Evolutionary conservation across 441 rosid genomes (phyloP).

Genomic region (Erodium chrysanthum): DNA sequence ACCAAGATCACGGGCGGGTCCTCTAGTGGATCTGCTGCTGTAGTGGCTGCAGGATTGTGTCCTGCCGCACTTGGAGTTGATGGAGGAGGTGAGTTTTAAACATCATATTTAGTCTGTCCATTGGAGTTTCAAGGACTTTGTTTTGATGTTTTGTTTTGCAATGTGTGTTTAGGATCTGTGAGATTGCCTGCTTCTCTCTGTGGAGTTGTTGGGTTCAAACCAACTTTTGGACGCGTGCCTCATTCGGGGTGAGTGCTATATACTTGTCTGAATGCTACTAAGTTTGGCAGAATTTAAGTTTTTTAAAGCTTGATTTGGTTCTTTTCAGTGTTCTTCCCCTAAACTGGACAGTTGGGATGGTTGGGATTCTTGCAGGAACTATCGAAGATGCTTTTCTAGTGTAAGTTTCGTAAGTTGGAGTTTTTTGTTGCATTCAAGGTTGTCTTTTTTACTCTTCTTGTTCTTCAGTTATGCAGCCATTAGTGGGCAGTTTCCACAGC

Average conservation of each 20-base stretch:
- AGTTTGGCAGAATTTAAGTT: background rate
- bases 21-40: slow-evolving; percentile 76
- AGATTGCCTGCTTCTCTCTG: slow-evolving; percentile 75
- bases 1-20: slow-evolving; percentile 54
- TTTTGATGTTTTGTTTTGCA: no score
- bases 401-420: slow-evolving; percentile 22
- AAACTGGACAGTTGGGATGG: slow-evolving; percentile 74
- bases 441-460: background rate
- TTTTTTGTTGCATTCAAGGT: background rate
- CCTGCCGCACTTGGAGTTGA: slow-evolving; percentile 75
- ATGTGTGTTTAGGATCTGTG: slow-evolving; percentile 45
- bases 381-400: slow-evolving; percentile 51
- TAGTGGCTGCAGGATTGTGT: slow-evolving; percentile 60
- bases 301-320: background rate
- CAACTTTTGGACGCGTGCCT: slow-evolving; percentile 53
- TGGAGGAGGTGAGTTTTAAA: slow-evolving; percentile 48
- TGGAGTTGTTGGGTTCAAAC: slow-evolving; percentile 66
- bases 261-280: background rate
- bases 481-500: slow-evolving; percentile 32
- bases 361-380: slow-evolving; percentile 55
- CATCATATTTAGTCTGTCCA: background rate
- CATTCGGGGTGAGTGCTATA: slow-evolving; percentile 36
- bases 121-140: no score
- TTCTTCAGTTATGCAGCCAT: slow-evolving; percentile 52
- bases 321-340: slow-evolving; percentile 57